Conservation (phyloP, 2,329 filamentous ascomycete species). For the Truncatella angustata region DNA sequence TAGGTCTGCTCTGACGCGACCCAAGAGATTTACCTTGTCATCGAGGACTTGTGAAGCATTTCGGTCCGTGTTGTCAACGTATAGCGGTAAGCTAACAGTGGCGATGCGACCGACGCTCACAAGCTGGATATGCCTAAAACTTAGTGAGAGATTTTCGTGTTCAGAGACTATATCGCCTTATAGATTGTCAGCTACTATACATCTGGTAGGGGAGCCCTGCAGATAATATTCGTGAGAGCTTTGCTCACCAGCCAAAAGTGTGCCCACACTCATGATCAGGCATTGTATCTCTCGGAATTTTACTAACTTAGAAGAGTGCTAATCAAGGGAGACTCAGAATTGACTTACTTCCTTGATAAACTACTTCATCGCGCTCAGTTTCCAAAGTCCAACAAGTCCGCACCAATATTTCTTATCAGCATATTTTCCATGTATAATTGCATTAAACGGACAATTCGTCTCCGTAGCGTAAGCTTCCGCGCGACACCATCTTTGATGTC, state of each 20-base stretch:
- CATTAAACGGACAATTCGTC: constrained; percentile 9
- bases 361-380: constrained; percentile 38
- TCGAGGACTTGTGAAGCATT: background rate
- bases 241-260: too few relatives aligned
- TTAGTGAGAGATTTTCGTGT: constrained; percentile 33
- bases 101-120: background rate
- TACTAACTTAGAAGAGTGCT: too few relatives aligned
- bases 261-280: constrained; percentile 7
- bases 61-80: background rate
- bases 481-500: constrained; percentile 38
- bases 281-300: background rate
- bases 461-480: constrained; percentile 42
- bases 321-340: background rate
- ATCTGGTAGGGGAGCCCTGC: too few relatives aligned
- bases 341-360: constrained; percentile 35
- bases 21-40: background rate
- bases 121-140: constrained; percentile 16
- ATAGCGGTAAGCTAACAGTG: background rate
- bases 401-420: constrained; percentile 11
- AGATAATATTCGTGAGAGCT: too few relatives aligned
- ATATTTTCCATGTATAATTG: constrained; percentile 9
- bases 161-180: constrained; percentile 39
- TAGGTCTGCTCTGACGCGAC: background rate
- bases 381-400: constrained; percentile 11
- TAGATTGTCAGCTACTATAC: too few relatives aligned